Base-by-base conservation (phyloP, 2,329 filamentous ascomycete species). In the Colletotrichum sp. region DNA sequence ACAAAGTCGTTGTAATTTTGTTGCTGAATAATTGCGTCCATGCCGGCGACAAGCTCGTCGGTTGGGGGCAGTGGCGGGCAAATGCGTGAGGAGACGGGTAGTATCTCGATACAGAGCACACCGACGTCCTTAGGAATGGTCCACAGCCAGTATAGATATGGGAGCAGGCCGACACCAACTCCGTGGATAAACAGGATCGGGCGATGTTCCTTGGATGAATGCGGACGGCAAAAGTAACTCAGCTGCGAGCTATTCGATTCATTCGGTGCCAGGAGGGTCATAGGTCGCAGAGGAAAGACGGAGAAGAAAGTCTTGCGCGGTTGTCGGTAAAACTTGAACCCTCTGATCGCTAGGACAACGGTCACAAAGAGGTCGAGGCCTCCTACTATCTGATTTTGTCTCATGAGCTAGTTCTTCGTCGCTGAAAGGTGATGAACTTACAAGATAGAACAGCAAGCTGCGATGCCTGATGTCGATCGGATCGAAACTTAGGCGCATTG, bases 181-280 rank as follows among this genome's bases (percentile, higher is more conserved):
- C 93, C 93, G 78, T 95, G 93, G 64, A 94, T 87, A 83, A 94
- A 94, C 6, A 95, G 83, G 9, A 95, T 83, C 0, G 93, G 93
- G 67, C 87, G 87, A 57, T 87, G 86, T 1, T 86, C 89, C 71
- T 87, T 88, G 2, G 91, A 90, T 1, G 85, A 91, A 80, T 94
- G 93, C 7, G 91, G 91, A 3, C 90, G 89, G 79, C 93, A 87
- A 91, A 92, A 95, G 85, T 95, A 95, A 76, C 89, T 88, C 8
- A 94, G 78, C 12, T 85, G 82, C 5, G 84, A 79, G 7, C 88
- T 88, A 6, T 87, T 85, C 2, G 92, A 93, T 28, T 82, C 82
- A 12, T 84, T 84, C 8, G 82, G 80, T 2, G 88, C 84, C 63
- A 90, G 79, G 5, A 91, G 77, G 55, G 85, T 84, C 71, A 90